phyloP scores from a whole-genome alignment of 202 grass and related monocot species.

The Zizania palustris region DNA sequence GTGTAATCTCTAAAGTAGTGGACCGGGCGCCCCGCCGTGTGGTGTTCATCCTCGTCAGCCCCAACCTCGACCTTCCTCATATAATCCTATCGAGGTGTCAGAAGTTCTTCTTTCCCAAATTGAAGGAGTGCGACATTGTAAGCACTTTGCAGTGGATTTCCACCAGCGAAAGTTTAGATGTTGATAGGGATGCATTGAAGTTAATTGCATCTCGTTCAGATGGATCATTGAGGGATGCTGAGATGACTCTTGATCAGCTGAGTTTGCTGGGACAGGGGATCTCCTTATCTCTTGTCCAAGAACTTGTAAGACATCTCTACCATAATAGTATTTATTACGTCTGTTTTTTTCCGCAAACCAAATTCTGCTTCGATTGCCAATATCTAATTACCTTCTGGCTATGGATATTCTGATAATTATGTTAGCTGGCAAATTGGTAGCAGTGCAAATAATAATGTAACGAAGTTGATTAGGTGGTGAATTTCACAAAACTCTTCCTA shows the following conservation, averaged over 20 bases:
- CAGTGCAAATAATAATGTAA: neutral
- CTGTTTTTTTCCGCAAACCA: neutral
- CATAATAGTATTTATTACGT: neutral
- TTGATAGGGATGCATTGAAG: slow-evolving; percentile 73
- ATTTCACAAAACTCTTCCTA: no score
- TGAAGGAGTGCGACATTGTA: slow-evolving; percentile 78
- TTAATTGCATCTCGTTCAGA: slow-evolving; percentile 69
- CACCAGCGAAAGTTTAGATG: slow-evolving; percentile 72
- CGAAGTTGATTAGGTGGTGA: neutral
- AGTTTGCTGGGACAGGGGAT: slow-evolving; percentile 92
- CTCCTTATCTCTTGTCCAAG: slow-evolving; percentile 80
- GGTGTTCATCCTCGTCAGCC: slow-evolving; percentile 73
- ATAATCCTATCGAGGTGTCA: slow-evolving; percentile 79
- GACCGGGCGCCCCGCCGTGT: slow-evolving; percentile 59
- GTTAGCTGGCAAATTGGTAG: slow-evolving; percentile 18
- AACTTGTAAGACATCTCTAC: slow-evolving; percentile 75
- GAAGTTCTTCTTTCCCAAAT: slow-evolving; percentile 89
- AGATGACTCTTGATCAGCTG: slow-evolving; percentile 93
- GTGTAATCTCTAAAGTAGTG: slow-evolving; percentile 68
- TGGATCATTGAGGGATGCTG: slow-evolving; percentile 91
- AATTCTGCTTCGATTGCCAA: neutral
- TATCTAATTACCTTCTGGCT: neutral
- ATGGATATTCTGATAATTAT: slow-evolving; percentile 30
- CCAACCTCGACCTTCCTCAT: slow-evolving; percentile 80
- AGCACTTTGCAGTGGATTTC: slow-evolving; percentile 67